Base-by-base conservation (phyloP, 2,329 filamentous ascomycete species). In the Trichoderma cornu-damae region DNA sequence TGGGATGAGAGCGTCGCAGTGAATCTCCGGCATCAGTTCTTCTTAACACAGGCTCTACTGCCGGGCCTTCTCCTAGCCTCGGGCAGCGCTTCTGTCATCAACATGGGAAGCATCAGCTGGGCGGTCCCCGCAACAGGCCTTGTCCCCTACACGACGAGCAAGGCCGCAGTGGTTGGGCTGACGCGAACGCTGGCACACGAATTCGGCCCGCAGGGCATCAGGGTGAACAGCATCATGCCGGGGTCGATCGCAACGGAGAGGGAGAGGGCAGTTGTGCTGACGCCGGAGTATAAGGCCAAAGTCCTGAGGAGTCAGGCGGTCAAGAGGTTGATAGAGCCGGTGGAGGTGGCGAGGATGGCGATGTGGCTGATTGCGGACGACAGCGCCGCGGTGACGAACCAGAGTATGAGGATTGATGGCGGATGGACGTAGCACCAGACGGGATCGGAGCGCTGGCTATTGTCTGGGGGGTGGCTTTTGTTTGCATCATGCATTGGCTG, bases 11-110 rank as follows among this genome's bases (percentile, higher is more conserved):
- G 75, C 60, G 62, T 82, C 35, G 72, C 72, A 37, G 68, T 73
- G 22, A 79, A 79, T 57, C 66, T 78, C 28, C 67, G 75, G 0
- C 77, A 79, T 38, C 61, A 65, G 2, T 71, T 95, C 35, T 80
- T 95, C 2, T 76, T 95, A 11, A 81, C 88, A 12, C 86, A 95
- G 72, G 87, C 88, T 1, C 80, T 83, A 0, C 71, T 84, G 16
- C 86, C 85, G 0, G 67, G 89, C 83, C 3, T 74, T 72, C 75
- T 84, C 61, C 28, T 32, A 6, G 57, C 57, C 1, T 12, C 40
- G 4, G 57, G 57, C 1, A 26, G 38, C 14, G 57, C 57, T 6
- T 59, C 57, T 4, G 52, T 59, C 6, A 70, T 83, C 62, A 81
- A 80, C 68, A 67, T 83, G 55, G 79, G 78, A 3, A 79, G 76